These are phyloP conservation scores for Betula pendula DNA, from an alignment of 306 rosid species.

Conservation along the genomic window DNA sequence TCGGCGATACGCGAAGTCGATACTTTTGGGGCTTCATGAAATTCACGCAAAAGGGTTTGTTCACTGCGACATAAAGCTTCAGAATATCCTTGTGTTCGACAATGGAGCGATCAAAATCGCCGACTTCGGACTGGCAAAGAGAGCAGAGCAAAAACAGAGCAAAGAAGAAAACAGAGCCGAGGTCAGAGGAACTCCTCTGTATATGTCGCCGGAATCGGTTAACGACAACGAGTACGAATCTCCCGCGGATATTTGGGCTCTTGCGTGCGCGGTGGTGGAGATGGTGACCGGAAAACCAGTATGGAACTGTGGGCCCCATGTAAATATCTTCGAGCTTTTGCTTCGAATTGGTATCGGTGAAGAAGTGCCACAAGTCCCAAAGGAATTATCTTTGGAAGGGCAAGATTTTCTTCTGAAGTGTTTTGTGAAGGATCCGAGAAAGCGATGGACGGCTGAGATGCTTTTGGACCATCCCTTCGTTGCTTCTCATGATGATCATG, in stretches of 20 bases:
- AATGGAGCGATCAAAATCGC: slow-evolving; percentile 58
- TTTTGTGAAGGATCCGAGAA: slow-evolving; percentile 57
- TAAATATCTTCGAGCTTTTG: slow-evolving; percentile 48
- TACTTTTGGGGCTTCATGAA: slow-evolving; percentile 49
- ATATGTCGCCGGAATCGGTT: slow-evolving; percentile 80
- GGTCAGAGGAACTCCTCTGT: slow-evolving; percentile 72
- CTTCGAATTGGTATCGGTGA: slow-evolving; percentile 62
- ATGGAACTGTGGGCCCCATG: slow-evolving; percentile 37
- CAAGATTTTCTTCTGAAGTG: slow-evolving; percentile 65
- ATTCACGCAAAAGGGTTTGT: slow-evolving; percentile 70
- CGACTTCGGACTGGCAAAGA: slow-evolving; percentile 74
- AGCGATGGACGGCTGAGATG: slow-evolving; percentile 85
- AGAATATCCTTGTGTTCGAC: slow-evolving; percentile 62
- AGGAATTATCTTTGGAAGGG: slow-evolving; percentile 56
- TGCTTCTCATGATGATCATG: neutral
- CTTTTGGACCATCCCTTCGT: slow-evolving; percentile 65
- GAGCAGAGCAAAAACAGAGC: slow-evolving; percentile 30
- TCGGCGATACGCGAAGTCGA: slow-evolving; percentile 42
- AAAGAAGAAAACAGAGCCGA: slow-evolving; percentile 22
- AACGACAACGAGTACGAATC: slow-evolving; percentile 57
- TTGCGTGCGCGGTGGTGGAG: slow-evolving; percentile 75
- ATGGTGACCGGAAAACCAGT: slow-evolving; percentile 70
- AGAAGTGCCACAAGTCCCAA: slow-evolving; percentile 62
- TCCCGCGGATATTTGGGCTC: slow-evolving; percentile 72
- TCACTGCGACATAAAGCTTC: slow-evolving; percentile 82